Base-by-base conservation (phyloP, 2,329 filamentous ascomycete genomes). In the Acrocalymma vagum region DNA sequence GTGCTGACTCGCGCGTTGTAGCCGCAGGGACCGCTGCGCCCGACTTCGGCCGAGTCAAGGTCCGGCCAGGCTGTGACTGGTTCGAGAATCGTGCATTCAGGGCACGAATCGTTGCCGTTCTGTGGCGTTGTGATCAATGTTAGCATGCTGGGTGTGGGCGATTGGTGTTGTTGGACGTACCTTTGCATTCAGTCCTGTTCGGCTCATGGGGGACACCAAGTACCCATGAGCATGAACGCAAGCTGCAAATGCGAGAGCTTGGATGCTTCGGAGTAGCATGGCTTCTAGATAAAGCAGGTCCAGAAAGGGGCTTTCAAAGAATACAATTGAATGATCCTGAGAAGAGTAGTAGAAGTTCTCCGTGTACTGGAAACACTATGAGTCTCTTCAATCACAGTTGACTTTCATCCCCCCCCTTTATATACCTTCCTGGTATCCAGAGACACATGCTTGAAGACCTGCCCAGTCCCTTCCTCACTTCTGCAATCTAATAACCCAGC, bases 1-100 rank as follows among this genome's bases (percentile, higher is more conserved):
- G 62, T 58, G 20, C 57, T 61, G 5, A 67, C 62, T 3, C 63
- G 60, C n/a, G 63, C 62, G 17, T 67, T 67, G 46, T 67, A 67
- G 11, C 63, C 63, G 24, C 63, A 67, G 22, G 63, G 63, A 6
- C 63, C 63, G 17, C 53, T 60, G 13, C 61, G 63, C 20, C 61
- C 62, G 2, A 67, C 62, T 31, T 49, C 21, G 9, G 61, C 62
- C 10, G 52, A 39, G 17, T 59, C 47, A 10, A 66, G 49, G 26
- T 63, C 58, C 4, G 63, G 63, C 63, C 63, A 67, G 2, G 63
- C 54, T 11, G 60, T 58, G 5, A 67, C 63, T 1, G 63, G 62
- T 32, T 67, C 63, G 6, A 65, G 51, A 18, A 67, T 67, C 2
- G 62, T 63, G 39, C 63, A 67, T 34, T 67, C 63, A 8, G 63